A percentile compares a stretch with the other conserved stretches of the same genome.
phyloP scores from a whole-genome alignment of 495 filamentous ascomycete genomes.

The Hypoxylon rickii region DNA sequence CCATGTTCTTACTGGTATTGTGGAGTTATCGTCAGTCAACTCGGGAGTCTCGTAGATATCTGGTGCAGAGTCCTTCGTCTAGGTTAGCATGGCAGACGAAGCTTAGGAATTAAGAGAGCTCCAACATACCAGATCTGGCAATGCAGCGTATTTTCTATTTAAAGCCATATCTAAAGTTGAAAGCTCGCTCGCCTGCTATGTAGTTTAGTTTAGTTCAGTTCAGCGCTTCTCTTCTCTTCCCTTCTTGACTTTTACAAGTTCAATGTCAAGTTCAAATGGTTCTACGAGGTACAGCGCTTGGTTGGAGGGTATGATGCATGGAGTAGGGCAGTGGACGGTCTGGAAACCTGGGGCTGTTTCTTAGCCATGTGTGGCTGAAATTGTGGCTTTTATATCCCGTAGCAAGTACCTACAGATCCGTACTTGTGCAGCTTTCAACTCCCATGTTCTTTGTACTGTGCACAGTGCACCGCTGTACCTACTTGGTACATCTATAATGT shows the following conservation, averaged over 20 bases:
- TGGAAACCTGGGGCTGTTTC: background rate
- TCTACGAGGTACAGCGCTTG: background rate
- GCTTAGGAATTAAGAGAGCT: slow-evolving; percentile 4
- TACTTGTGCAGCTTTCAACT: no score
- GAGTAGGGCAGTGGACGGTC: no score
- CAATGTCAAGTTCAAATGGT: background rate
- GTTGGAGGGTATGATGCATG: no score
- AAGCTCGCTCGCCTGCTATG: no score
- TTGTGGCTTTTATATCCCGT: no score
- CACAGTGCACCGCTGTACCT: no score
- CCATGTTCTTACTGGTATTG: slow-evolving; percentile 65
- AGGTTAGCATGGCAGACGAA: slow-evolving; percentile 12
- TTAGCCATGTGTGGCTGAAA: slow-evolving; percentile 8
- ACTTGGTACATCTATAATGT: no score
- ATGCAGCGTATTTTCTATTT: slow-evolving; percentile 76
- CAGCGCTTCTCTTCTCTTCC: no score
- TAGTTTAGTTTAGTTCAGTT: no score
- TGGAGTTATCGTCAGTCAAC: slow-evolving; percentile 84
- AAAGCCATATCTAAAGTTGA: slow-evolving; percentile 51
- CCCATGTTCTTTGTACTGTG: no score
- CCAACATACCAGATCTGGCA: slow-evolving; percentile 75
- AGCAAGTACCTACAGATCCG: no score
- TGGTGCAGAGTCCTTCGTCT: slow-evolving; percentile 76
- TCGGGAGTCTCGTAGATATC: slow-evolving; percentile 97
- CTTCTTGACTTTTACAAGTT: no score